Evolutionary conservation across 495 filamentous ascomycete genomes (phyloP).

Genomic region (Hyphodiscus hymeniophilus): DNA sequence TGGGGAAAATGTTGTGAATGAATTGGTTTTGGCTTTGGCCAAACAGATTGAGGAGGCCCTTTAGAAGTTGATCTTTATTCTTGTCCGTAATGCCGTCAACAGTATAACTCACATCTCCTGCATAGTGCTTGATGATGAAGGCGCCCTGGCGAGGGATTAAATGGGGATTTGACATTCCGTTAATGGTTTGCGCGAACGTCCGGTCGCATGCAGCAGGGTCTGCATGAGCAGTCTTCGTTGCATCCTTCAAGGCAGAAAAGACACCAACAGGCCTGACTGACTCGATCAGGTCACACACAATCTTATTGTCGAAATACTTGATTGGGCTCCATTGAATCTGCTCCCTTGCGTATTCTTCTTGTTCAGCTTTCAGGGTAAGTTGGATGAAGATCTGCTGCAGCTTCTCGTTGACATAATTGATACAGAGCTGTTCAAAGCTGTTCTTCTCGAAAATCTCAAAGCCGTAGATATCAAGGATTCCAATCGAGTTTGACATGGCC

Average conservation of each 20-base stretch:
- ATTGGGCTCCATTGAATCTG: constrained; percentile 99
- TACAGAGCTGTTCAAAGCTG: constrained; percentile 98
- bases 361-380: constrained; percentile 90
- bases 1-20: constrained; percentile 79
- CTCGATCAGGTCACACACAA: constrained; percentile 96
- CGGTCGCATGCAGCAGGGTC: constrained; percentile 90
- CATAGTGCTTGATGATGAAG: constrained; percentile 99
- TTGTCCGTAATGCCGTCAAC: constrained; percentile 98
- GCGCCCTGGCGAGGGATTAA: constrained; percentile 89
- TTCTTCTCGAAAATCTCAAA: constrained; percentile 99
- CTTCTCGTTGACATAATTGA: constrained; percentile 99
- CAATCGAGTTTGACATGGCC: constrained; percentile 72
- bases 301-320: constrained; percentile 99
- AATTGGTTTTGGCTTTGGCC: constrained; percentile 77
- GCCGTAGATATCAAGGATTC: constrained; percentile 98
- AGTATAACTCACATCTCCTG: constrained; percentile 93
- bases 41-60: constrained; percentile 86
- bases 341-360: constrained; percentile 95
- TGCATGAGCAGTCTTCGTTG: constrained; percentile 92
- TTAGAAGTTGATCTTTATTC: constrained; percentile 96
- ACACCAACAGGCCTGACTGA: constrained; percentile 86
- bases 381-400: constrained; percentile 99
- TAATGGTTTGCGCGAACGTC: constrained; percentile 88
- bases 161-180: constrained; percentile 82
- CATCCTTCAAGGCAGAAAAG: constrained; percentile 94